Evolutionary conservation across 2,329 filamentous ascomycete genomes (phyloP).

Genomic region (Trichoderma oligosporum): DNA sequence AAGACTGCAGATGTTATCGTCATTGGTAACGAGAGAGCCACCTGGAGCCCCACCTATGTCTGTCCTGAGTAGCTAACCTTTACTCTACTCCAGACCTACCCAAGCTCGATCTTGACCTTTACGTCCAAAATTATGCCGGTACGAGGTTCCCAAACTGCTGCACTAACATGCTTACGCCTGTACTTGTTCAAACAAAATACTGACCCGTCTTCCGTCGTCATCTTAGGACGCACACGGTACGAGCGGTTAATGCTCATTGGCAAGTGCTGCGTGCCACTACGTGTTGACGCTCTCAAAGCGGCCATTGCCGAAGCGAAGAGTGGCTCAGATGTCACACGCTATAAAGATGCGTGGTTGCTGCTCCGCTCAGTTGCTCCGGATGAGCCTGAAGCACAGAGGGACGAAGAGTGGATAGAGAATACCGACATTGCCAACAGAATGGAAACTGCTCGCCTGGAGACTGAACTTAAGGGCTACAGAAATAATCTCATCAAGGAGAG

Average conservation of each 20-base stretch:
- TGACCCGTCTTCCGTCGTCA: neutral
- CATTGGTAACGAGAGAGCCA: conserved; percentile 28
- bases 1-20: conserved; percentile 39
- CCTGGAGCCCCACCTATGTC: neutral
- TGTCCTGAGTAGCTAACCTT: conserved; percentile 6
- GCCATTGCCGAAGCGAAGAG: conserved; percentile 73
- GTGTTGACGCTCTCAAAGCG: conserved; percentile 73
- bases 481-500: conserved; percentile 98
- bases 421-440: conserved; percentile 62
- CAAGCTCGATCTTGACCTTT: conserved; percentile 87
- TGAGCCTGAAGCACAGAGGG: conserved; percentile 63
- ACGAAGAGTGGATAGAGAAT: conserved; percentile 71
- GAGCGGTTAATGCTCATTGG: conserved; percentile 81
- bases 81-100: conserved; percentile 58
- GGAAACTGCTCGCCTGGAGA: conserved; percentile 73
- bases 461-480: conserved; percentile 86
- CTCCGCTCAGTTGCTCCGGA: conserved; percentile 61
- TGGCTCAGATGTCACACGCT: conserved; percentile 68
- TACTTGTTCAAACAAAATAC: neutral
- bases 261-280: conserved; percentile 68
- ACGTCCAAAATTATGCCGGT: conserved; percentile 88
- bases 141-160: conserved; percentile 27
- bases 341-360: conserved; percentile 63
- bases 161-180: no score
- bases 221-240: conserved; percentile 70